A percentile compares a stretch with the other conserved stretches of the same genome.
Conservation (phyloP, 768 basidiomycete genomes). For the Russula foetens region DNA sequence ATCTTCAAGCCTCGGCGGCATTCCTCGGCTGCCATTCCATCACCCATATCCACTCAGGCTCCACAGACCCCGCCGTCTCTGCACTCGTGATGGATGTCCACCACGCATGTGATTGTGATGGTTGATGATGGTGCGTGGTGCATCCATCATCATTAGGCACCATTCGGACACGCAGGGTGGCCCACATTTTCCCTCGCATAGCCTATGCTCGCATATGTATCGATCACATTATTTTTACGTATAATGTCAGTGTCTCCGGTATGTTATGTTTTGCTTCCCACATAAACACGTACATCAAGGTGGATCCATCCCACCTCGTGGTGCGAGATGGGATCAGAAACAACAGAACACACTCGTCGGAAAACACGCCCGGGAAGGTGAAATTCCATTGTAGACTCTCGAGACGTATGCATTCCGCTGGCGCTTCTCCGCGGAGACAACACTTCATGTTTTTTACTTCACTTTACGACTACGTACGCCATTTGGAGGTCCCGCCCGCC, state of each 20-base stretch:
- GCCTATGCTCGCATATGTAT: slow-evolving; percentile 10
- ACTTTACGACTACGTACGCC: not conserved
- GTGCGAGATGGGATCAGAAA: slow-evolving; percentile 10
- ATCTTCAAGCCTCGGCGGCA: slow-evolving; percentile 85
- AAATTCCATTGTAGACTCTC: no score
- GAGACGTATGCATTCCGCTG: no score
- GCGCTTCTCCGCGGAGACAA: not conserved
- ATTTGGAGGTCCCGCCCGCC: not conserved
- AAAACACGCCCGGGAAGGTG: not conserved
- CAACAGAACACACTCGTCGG: slow-evolving; percentile 2
- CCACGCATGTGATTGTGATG: not conserved
- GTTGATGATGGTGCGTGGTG: not conserved
- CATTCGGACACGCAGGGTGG: not conserved
- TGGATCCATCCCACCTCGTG: slow-evolving; percentile 4
- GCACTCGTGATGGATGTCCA: not conserved
- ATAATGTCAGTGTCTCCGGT: not conserved
- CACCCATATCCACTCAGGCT: slow-evolving; percentile 23
- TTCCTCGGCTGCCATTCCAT: slow-evolving; percentile 26
- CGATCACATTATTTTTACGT: slow-evolving; percentile 13
- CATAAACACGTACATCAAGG: not conserved
- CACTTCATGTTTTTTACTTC: not conserved
- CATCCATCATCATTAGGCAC: not conserved
- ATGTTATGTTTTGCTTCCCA: not conserved
- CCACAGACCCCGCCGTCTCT: not conserved
- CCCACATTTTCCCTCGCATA: not conserved